Conservation (phyloP, 345 rosid species). For the Noccaea bulbosa region DNA sequence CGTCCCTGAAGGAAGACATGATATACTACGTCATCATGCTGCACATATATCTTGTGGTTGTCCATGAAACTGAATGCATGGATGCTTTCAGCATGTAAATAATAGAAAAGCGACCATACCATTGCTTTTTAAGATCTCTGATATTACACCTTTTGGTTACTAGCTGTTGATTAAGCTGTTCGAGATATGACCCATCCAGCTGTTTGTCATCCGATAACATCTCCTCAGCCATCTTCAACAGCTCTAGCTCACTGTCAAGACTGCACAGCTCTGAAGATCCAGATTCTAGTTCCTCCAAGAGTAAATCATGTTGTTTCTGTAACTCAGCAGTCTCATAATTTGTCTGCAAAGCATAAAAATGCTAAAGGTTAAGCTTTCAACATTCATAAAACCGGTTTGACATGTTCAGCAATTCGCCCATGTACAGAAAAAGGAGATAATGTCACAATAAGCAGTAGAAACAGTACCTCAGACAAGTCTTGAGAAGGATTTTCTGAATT, state of each 20-base stretch:
- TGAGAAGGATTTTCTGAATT: slow-evolving; percentile 12
- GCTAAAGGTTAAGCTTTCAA: slow-evolving; percentile 1
- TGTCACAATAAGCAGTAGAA: slow-evolving; percentile 41
- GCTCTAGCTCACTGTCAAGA: slow-evolving; percentile 61
- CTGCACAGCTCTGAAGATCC: slow-evolving; percentile 48
- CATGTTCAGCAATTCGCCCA: not conserved
- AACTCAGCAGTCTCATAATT: slow-evolving; percentile 41
- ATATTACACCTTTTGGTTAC: slow-evolving; percentile 49
- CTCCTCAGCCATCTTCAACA: slow-evolving; percentile 58
- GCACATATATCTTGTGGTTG: slow-evolving; percentile 9
- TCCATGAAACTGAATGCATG: slow-evolving; percentile 20
- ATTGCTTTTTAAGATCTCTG: slow-evolving; percentile 51
- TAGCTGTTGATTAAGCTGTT: slow-evolving; percentile 55
- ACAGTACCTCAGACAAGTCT: slow-evolving; percentile 52
- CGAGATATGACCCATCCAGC: slow-evolving; percentile 52
- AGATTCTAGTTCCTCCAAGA: slow-evolving; percentile 47
- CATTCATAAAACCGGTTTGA: slow-evolving; percentile 5
- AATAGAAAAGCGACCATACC: slow-evolving; percentile 49
- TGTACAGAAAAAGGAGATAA: not conserved
- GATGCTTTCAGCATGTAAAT: slow-evolving; percentile 16
- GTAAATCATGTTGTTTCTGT: slow-evolving; percentile 44
- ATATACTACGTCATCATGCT: slow-evolving; percentile 12
- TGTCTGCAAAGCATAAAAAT: slow-evolving; percentile 47
- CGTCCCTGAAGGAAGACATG: slow-evolving; percentile 54
- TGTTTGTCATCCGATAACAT: slow-evolving; percentile 56